Evolutionary conservation across 352 stramenopile species (phyloP).

Genomic region (Phytophthora tentaculata): DNA sequence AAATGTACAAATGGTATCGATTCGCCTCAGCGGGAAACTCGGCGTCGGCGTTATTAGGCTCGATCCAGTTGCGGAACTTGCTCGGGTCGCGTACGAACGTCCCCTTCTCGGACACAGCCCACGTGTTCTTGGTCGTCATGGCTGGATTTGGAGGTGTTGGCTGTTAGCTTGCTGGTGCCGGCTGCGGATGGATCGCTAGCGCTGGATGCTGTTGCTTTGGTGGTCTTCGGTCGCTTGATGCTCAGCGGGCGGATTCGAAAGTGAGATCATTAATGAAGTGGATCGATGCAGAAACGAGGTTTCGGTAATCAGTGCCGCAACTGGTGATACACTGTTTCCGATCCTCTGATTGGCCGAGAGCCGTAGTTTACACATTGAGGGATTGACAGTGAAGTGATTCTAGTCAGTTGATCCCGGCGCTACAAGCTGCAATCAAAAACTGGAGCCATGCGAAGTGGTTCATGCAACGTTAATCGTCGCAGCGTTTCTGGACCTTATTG

Average conservation of each 20-base stretch:
- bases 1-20: conserved; percentile 97
- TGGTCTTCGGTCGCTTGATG: conserved; percentile 10
- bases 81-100: conserved; percentile 74
- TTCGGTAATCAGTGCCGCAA: conserved; percentile 13
- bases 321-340: conserved; percentile 1
- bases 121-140: conserved; percentile 74
- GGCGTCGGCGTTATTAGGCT: conserved; percentile 52
- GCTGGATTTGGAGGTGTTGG: neutral
- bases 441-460: too few species aligned
- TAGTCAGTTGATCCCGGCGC: too few species aligned
- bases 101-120: conserved; percentile 72
- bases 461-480: too few species aligned
- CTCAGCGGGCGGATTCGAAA: conserved; percentile 22
- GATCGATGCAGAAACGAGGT: neutral
- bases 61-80: conserved; percentile 86
- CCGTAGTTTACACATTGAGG: conserved; percentile 8
- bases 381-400: conserved; percentile 7
- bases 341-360: conserved; percentile 18
- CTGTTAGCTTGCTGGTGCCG: neutral
- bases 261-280: conserved; percentile 33
- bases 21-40: conserved; percentile 66
- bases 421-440: too few species aligned
- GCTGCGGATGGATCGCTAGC: too few species aligned
- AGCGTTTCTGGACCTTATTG: neutral
- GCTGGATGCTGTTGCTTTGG: neutral